Conservation (phyloP, 352 stramenopile species). For the Thalassiosira hispida region DNA sequence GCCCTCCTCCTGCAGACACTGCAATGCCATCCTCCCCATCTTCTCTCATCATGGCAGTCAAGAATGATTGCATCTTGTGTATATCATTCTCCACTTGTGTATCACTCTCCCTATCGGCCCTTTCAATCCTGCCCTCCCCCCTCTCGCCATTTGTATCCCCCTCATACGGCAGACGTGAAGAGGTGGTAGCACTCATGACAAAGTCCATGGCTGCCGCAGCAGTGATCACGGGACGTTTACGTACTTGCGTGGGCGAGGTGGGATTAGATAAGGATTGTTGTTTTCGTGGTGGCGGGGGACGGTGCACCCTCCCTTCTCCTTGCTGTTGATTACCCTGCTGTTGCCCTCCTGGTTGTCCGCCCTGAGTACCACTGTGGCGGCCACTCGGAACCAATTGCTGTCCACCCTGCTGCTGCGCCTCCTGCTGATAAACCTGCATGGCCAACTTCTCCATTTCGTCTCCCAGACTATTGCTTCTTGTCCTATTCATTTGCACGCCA, state of each 20-base stretch:
- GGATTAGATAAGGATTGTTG: not conserved
- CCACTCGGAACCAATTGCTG: too few species aligned
- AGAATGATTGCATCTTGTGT: conserved; percentile 22
- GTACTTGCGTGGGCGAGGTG: conserved; percentile 23
- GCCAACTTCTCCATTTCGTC: not conserved
- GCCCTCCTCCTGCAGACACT: too few species aligned
- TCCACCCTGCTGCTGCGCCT: too few species aligned
- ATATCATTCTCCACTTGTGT: conserved; percentile 20
- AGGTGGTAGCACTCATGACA: conserved; percentile 26
- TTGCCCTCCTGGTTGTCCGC: too few species aligned
- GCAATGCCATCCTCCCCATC: not conserved
- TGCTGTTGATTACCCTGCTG: too few species aligned
- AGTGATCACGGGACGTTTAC: conserved; percentile 37
- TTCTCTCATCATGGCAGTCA: conserved; percentile 23
- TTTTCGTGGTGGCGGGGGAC: conserved; percentile 11
- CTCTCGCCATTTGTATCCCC: not conserved
- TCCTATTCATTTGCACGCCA: not conserved
- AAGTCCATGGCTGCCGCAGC: conserved; percentile 48
- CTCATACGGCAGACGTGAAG: not conserved
- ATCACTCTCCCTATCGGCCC: conserved; percentile 2
- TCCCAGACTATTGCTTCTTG: conserved; percentile 13
- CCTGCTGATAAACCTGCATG: not conserved
- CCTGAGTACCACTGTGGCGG: too few species aligned
- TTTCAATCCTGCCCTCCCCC: not conserved
- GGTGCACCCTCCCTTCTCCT: not conserved